Conservation (phyloP, 345 rosid genomes). For the Brassica carinata region DNA sequence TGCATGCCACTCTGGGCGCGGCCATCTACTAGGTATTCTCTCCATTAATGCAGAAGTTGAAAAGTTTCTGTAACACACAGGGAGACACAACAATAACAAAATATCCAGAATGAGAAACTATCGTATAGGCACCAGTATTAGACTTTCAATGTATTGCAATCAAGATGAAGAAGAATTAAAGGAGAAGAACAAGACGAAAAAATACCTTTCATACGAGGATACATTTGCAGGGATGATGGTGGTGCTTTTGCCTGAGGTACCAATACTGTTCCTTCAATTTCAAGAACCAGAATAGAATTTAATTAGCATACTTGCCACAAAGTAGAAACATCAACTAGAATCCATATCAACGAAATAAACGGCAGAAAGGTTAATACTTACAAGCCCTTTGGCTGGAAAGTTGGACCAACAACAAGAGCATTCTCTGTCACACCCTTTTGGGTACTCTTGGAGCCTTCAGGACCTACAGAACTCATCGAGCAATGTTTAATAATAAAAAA, state of each 20-base stretch:
- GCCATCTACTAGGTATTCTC: conserved; percentile 98
- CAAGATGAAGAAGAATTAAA: conserved; percentile 7
- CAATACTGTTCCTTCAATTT: conserved; percentile 56
- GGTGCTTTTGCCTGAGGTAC: conserved; percentile 63
- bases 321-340: conserved; percentile 9
- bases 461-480: conserved; percentile 58
- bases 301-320: not conserved
- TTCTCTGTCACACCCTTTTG: conserved; percentile 58
- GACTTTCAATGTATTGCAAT: conserved; percentile 4
- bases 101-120: conserved; percentile 14
- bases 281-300: not conserved
- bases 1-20: conserved; percentile 95
- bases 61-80: conserved; percentile 51
- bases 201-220: conserved; percentile 75
- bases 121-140: not conserved
- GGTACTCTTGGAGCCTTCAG: conserved; percentile 57
- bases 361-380: conserved; percentile 37
- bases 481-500: too few relatives aligned
- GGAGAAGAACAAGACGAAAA: not conserved
- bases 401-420: conserved; percentile 83
- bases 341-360: not conserved
- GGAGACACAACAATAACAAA: not conserved
- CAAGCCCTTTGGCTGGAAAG: conserved; percentile 64
- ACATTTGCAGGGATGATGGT: conserved; percentile 60
- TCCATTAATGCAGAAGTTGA: conserved; percentile 92